Conservation (phyloP, 441 rosid species). For the Gossypium schwendimanii region DNA sequence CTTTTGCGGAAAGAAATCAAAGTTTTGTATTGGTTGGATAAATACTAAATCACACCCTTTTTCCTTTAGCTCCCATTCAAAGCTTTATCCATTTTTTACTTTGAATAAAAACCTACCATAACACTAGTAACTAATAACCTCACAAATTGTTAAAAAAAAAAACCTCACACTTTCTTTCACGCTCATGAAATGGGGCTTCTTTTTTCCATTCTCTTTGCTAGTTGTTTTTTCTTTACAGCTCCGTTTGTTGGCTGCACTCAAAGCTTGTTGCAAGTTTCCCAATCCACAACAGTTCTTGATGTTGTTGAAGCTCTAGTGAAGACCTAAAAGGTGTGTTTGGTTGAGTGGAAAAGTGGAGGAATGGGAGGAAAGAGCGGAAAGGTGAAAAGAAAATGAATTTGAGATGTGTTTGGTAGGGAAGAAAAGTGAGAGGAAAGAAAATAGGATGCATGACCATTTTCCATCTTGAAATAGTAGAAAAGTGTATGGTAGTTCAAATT, state of each 20-base stretch:
- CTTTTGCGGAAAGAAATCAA: neutral
- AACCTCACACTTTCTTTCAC: neutral
- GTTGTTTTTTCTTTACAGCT: slow-evolving; percentile 12
- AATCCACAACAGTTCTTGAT: slow-evolving; percentile 24
- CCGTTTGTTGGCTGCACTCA: slow-evolving; percentile 27
- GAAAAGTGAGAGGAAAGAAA: too few species aligned
- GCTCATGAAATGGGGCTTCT: neutral
- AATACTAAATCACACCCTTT: neutral
- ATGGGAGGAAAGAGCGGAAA: too few species aligned
- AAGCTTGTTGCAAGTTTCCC: slow-evolving; percentile 11
- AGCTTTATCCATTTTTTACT: neutral
- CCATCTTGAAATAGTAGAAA: too few species aligned
- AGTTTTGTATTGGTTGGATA: neutral
- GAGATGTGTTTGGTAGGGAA: too few species aligned
- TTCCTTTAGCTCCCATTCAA: neutral
- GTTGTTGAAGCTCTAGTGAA: slow-evolving; percentile 34
- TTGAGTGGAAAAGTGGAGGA: too few species aligned
- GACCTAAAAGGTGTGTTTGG: slow-evolving; percentile 2
- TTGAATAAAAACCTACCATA: neutral
- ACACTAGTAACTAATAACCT: neutral
- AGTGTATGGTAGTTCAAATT: too few species aligned
- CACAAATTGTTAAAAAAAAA: too few species aligned
- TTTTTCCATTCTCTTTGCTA: slow-evolving; percentile 13
- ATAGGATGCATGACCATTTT: too few species aligned
- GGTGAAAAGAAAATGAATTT: too few species aligned